These are phyloP conservation scores for Ophiostoma sp. DNA, from an alignment of 2,329 filamentous ascomycete genomes.

Conservation along the genomic window DNA sequence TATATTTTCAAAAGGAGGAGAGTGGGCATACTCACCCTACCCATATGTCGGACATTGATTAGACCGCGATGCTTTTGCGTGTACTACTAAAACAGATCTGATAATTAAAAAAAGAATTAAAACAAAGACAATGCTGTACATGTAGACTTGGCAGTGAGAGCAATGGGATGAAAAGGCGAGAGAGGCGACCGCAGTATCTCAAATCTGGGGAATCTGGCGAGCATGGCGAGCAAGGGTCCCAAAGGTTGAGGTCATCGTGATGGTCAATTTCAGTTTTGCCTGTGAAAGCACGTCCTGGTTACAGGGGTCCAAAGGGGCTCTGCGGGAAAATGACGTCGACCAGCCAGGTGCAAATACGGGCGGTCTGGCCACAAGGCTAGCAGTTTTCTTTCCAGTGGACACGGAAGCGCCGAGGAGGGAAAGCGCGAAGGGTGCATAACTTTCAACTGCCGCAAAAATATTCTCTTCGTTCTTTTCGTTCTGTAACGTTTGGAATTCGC, in stretches of 20 bases:
- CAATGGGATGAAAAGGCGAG: neutral
- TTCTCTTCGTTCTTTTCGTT: neutral
- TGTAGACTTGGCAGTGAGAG: neutral
- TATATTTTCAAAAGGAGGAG: neutral
- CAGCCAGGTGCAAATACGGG: neutral
- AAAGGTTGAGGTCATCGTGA: neutral
- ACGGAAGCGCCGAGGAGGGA: neutral
- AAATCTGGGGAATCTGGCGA: neutral
- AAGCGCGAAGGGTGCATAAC: neutral
- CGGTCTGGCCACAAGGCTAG: neutral
- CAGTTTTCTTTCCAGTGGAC: neutral
- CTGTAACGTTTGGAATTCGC: neutral
- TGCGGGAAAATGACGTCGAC: conserved; percentile 9
- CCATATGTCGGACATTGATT: conserved; percentile 13
- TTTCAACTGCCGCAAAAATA: neutral
- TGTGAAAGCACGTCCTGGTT: neutral
- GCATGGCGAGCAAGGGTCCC: neutral
- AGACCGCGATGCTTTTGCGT: conserved; percentile 12
- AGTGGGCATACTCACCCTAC: neutral
- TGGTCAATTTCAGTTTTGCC: neutral
- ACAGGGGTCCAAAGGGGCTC: neutral
- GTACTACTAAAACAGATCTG: neutral
- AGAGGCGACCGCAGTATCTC: neutral
- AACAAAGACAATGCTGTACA: neutral
- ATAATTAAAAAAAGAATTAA: conserved; percentile 10